A percentile compares a stretch with the other conserved stretches of the same genome.
phyloP scores from a whole-genome alignment of 148 eudicot genomes.

The Bassia scoparia region DNA sequence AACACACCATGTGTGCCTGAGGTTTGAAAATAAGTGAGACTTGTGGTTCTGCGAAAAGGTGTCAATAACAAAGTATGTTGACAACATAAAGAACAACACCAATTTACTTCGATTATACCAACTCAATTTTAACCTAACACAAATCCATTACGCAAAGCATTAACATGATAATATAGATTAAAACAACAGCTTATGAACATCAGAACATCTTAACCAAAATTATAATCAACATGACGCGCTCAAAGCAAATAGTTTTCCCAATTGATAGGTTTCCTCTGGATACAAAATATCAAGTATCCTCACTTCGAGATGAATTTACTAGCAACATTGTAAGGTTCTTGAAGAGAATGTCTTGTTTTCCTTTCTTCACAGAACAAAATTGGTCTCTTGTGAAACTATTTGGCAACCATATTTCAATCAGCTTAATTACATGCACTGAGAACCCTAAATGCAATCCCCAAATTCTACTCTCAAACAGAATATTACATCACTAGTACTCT shows the following conservation, averaged over 20 bases:
- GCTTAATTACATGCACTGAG: not conserved
- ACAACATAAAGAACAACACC: not conserved
- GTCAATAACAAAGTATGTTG: not conserved
- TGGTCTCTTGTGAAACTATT: not conserved
- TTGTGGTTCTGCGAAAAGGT: constrained; percentile 38
- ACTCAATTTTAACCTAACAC: no score
- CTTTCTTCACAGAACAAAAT: not conserved
- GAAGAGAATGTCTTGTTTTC: no score
- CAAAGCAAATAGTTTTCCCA: not conserved
- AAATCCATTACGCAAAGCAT: no score
- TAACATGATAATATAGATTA: no score
- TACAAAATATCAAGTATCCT: not conserved
- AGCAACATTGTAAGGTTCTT: not conserved
- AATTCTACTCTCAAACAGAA: not conserved
- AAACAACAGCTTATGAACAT: no score
- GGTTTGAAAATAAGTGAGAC: constrained; percentile 33
- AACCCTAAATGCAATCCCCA: not conserved
- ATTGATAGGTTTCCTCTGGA: not conserved
- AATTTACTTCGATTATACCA: not conserved
- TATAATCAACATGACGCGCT: no score
- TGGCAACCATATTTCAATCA: not conserved
- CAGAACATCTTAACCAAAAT: no score
- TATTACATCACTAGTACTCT: no score
- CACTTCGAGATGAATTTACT: no score
- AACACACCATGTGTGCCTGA: no score